These are phyloP conservation scores for Sugiyamaella mastotermitis DNA, from an alignment of 805 yeast genomes.

Conservation along the genomic window DNA sequence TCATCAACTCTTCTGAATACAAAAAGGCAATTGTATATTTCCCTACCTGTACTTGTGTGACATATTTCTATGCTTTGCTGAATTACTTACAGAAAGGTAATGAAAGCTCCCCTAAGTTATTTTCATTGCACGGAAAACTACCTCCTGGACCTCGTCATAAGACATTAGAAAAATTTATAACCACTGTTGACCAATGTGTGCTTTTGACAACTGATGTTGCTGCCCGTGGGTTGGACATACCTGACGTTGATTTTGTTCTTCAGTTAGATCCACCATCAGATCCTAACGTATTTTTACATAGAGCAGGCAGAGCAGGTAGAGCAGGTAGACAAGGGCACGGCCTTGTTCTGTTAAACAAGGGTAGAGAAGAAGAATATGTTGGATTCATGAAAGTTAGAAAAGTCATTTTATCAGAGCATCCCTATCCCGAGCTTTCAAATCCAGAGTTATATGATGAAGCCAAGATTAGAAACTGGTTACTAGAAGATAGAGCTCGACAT, in stretches of 20 bases:
- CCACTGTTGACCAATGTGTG: constrained; percentile 44
- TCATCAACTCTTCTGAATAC: constrained; percentile 50
- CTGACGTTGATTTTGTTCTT: constrained; percentile 89
- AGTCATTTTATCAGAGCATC: constrained; percentile 42
- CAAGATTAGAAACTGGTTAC: constrained; percentile 46
- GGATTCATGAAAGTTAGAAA: constrained; percentile 73
- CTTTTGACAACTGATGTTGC: constrained; percentile 97
- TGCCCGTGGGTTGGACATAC: constrained; percentile 92
- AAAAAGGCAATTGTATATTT: constrained; percentile 85
- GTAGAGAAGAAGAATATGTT: constrained; percentile 75
- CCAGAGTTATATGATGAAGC: constrained; percentile 5
- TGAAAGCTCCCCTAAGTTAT: constrained; percentile 37
- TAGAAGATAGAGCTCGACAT: constrained; percentile 71
- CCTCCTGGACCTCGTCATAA: constrained; percentile 72
- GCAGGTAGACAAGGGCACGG: constrained; percentile 84
- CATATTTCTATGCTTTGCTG: constrained; percentile 61
- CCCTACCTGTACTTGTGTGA: constrained; percentile 84
- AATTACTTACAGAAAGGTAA: constrained; percentile 32
- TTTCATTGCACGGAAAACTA: constrained; percentile 86
- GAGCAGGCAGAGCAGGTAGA: constrained; percentile 94
- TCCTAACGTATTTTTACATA: constrained; percentile 83
- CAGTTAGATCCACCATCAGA: constrained; percentile 94
- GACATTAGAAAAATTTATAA: constrained; percentile 58
- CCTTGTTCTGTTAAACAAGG: constrained; percentile 61
- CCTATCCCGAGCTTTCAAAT: constrained; percentile 15